These are phyloP conservation scores for Euphrasia confusa DNA, from an alignment of 257 asterid species.

Conservation along the genomic window DNA sequence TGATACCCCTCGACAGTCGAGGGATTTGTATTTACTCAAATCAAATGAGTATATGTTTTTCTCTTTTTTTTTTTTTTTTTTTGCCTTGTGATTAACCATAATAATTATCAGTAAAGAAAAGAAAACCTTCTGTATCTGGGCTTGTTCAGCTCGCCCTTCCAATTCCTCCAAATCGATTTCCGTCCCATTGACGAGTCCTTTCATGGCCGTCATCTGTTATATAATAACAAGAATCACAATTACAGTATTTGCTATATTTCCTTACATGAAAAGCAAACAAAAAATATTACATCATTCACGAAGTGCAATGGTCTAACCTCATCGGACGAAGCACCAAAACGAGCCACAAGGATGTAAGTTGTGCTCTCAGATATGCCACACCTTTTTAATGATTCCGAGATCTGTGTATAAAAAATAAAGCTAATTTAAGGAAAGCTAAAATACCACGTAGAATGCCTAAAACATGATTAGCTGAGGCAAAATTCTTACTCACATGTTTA, in stretches of 20 bases:
- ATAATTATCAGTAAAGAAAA: neutral
- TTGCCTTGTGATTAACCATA: neutral
- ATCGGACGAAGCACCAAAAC: constrained; percentile 67
- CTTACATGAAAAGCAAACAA: neutral
- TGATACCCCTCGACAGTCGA: too few relatives aligned
- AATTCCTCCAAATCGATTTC: constrained; percentile 73
- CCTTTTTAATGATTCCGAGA: constrained; percentile 82
- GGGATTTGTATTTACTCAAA: too few relatives aligned
- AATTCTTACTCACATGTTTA: constrained; percentile 75
- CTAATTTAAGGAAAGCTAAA: neutral
- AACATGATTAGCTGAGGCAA: constrained; percentile 8
- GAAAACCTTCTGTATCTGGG: constrained; percentile 76
- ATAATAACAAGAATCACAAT: constrained; percentile 13
- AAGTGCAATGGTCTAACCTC: constrained; percentile 46
- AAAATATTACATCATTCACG: neutral
- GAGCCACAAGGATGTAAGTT: constrained; percentile 76
- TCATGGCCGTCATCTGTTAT: constrained; percentile 17
- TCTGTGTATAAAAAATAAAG: constrained; percentile 31
- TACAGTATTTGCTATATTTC: neutral
- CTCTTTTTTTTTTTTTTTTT: neutral
- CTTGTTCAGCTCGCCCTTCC: constrained; percentile 55
- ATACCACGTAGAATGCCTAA: constrained; percentile 13
- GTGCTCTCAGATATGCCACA: constrained; percentile 84
- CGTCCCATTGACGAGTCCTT: constrained; percentile 57
- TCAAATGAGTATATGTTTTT: too few relatives aligned